Base-by-base conservation (phyloP, 2,329 filamentous ascomycete genomes). In the Fusarium sp. region DNA sequence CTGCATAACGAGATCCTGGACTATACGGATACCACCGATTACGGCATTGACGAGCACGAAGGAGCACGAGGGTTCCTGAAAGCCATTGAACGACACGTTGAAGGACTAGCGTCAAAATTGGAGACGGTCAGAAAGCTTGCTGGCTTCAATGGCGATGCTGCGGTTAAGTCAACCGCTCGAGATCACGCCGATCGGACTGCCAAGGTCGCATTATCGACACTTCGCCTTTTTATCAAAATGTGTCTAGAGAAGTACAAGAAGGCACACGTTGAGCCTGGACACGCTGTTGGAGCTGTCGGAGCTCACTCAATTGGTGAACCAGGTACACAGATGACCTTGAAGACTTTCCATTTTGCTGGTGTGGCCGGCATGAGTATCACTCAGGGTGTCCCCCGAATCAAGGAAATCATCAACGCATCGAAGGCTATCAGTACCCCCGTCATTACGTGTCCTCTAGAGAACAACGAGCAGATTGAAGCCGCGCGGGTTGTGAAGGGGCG, bases 301-400 rank as follows among this genome's bases (percentile, higher is more conserved):
- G 96, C 96, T 2, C 96, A 99, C 79, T 98, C 95, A 2, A 99
- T 99, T 73, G 96, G 96, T 80, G 96, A 99, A 76, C 96, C 96
- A 0, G 96, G 96, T 77, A 99, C 96, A 1, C 96, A 99, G 80
- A 99, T 99, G 96, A 99, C 96, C 2, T 83, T 99, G 68, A 98
- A 98, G 82, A 98, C 96, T 77, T 98, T 98, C 89, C 96, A 98
- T 91, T 99, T 99, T 83, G 96, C 96, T 77, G 96, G 96, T 92
- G 96, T 99, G 68, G 96, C 96, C 43, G 95, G 95, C 78, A 98
- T 99, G 96, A 97, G 93, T 86, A 97, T 99, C 76, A 99, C 96
- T 0, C 93, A 97, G 76, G 96, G 96, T 92, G 96, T 99, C 8
- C 96, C 96, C 2, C 95, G 96, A 90, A 99, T 99, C 83, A 99